phyloP scores from a whole-genome alignment of 2,329 filamentous ascomycete genomes.

The Hypoxylon sp. region DNA sequence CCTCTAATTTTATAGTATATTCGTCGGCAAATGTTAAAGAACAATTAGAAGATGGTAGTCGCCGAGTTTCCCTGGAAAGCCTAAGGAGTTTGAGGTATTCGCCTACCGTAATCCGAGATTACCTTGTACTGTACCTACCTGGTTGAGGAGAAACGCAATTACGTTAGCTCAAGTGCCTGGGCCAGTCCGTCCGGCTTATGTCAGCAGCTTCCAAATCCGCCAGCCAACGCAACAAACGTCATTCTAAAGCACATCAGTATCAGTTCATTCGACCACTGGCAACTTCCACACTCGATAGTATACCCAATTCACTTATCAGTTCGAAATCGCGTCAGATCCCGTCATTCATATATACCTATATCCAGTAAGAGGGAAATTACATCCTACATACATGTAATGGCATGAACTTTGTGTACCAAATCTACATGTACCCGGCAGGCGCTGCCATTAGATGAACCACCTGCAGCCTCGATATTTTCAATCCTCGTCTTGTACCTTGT shows the following conservation, averaged over 20 bases:
- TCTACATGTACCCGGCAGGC: neutral
- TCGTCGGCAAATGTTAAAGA: neutral
- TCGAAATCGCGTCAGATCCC: neutral
- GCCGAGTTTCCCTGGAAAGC: too few species aligned
- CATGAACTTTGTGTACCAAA: neutral
- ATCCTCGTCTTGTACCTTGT: neutral
- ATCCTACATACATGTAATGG: neutral
- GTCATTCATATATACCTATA: neutral
- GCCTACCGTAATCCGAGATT: too few species aligned
- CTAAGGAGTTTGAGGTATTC: too few species aligned
- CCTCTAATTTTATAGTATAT: neutral
- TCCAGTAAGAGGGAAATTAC: neutral
- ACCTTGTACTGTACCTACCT: too few species aligned
- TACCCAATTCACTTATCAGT: neutral
- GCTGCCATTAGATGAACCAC: neutral
- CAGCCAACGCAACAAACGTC: conserved; percentile 13
- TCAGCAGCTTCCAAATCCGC: neutral
- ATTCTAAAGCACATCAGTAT: conserved; percentile 1
- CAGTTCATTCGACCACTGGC: neutral
- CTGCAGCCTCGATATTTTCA: neutral
- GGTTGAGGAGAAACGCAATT: too few species aligned
- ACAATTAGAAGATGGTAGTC: too few species aligned
- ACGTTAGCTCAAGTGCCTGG: too few species aligned
- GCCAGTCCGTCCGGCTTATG: too few species aligned
- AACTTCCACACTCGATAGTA: conserved; percentile 4